Evolutionary conservation across 2,329 filamentous ascomycete genomes (phyloP).

Genomic region (Aspergillus amoenus): DNA sequence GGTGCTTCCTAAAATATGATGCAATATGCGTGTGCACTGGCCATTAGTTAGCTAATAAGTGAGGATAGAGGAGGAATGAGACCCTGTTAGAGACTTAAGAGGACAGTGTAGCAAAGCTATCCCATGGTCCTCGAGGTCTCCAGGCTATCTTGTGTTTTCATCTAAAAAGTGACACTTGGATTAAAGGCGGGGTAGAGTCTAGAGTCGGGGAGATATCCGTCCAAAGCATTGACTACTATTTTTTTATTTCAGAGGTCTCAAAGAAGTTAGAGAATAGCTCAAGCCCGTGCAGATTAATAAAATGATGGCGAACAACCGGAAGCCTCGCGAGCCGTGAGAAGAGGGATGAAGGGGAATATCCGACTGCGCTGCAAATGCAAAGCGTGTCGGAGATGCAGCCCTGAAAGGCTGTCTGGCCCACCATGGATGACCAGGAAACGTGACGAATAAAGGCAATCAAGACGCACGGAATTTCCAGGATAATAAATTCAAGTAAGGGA

Average conservation of each 20-base stretch:
- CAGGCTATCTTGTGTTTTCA: not conserved
- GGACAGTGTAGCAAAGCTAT: not conserved
- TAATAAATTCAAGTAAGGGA: constrained; percentile 1
- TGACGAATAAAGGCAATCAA: not conserved
- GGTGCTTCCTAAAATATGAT: not conserved
- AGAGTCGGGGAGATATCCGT: not conserved
- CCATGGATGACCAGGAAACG: not conserved
- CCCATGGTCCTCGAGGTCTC: not conserved
- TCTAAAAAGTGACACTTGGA: not conserved
- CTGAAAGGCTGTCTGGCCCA: not conserved
- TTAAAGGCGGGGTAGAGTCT: not conserved
- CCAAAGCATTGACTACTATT: not conserved
- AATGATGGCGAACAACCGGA: not conserved
- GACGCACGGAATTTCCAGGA: not conserved
- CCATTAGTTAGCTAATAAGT: not conserved
- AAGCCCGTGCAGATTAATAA: not conserved
- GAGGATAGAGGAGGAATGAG: not conserved
- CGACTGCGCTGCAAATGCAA: not conserved
- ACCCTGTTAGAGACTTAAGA: not conserved
- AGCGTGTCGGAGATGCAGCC: not conserved
- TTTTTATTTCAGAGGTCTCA: not conserved
- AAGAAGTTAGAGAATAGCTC: not conserved
- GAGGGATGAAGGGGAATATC: not conserved
- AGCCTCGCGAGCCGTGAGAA: not conserved
- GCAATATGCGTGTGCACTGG: not conserved